Base-by-base conservation (phyloP, 768 basidiomycete species). In the Boletus rubroflammeus region DNA sequence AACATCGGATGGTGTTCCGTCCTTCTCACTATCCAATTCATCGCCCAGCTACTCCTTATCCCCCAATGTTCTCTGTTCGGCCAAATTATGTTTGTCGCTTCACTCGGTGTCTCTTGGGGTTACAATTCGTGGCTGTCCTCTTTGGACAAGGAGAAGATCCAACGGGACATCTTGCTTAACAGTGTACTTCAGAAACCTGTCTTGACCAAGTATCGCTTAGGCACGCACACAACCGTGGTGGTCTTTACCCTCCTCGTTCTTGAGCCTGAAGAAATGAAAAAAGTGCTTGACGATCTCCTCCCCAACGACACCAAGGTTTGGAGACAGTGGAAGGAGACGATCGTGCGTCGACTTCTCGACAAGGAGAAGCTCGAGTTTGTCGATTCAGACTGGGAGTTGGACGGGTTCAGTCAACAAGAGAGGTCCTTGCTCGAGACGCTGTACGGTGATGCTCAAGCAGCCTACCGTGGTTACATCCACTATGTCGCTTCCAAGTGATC, bases 51-150 rank as follows among this genome's bases (percentile, higher is more conserved):
- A 5, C 63, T 73, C 43, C 69, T 73, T 23, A 50, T 72, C 26
- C 72, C 73, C 0, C 72, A 73, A 53, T 62, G 60, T 5, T 48
- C 60, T 0, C 51, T 72, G 7, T 72, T 73, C 28, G 72, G 73
- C 13, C 73, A 74, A 54, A 60, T 70, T 53, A 61, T 74, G 64
- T 75, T 74, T 45, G 60, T 74, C 36, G 0, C 50, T 11, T 67
- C 72, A 0, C 68, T 74, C 7, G 66, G 52, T 14, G 65, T 72
- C 31, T 74, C 73, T 14, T 73, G 71, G 71, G 21, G 57, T 3
- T 73, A 75, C 47, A 74, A 72, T 41, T 66, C 64, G 10, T 73
- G 64, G 61, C 47, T 75, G 1, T 68, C 73, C 3, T 71, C 68
- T 8, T 59, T 78, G 72, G 74, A 79, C 44, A 70, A 58, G 50